Evolutionary conservation across 2,329 filamentous ascomycete species (phyloP).

Genomic region (Phyllosticta paracitricarpa): DNA sequence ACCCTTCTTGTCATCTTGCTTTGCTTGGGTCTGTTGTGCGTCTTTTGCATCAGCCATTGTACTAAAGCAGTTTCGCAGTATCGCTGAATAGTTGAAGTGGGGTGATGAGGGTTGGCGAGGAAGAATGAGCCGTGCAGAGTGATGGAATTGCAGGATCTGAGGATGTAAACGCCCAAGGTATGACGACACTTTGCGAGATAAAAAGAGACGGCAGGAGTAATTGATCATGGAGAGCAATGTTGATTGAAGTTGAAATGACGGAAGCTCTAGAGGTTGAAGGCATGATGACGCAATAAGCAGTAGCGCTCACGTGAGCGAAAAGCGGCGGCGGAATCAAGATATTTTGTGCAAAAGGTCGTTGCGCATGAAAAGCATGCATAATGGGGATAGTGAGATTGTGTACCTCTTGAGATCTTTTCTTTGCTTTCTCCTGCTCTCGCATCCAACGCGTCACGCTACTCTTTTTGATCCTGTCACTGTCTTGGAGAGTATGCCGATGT

Average conservation of each 20-base stretch:
- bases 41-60: not conserved
- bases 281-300: slow-evolving; percentile 5
- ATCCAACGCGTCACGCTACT: slow-evolving; percentile 62
- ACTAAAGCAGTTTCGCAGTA: not conserved
- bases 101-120: not conserved
- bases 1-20: slow-evolving; percentile 43
- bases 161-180: not conserved
- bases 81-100: not conserved
- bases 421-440: slow-evolving; percentile 54
- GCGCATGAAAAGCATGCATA: not conserved
- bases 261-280: not conserved
- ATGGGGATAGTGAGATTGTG: not conserved
- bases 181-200: not conserved
- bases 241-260: not conserved
- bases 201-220: not conserved
- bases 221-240: not conserved
- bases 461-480: slow-evolving; percentile 72
- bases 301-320: not conserved
- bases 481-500: slow-evolving; percentile 64
- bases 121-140: not conserved
- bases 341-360: not conserved
- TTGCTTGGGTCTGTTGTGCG: not conserved
- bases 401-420: slow-evolving; percentile 40
- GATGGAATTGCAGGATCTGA: not conserved
- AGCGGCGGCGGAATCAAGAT: not conserved